Percentiles rank a stretch among this genome's conserved stretches.
Conservation (phyloP, 352 stramenopile genomes). For the Globisporangium canariense region DNA sequence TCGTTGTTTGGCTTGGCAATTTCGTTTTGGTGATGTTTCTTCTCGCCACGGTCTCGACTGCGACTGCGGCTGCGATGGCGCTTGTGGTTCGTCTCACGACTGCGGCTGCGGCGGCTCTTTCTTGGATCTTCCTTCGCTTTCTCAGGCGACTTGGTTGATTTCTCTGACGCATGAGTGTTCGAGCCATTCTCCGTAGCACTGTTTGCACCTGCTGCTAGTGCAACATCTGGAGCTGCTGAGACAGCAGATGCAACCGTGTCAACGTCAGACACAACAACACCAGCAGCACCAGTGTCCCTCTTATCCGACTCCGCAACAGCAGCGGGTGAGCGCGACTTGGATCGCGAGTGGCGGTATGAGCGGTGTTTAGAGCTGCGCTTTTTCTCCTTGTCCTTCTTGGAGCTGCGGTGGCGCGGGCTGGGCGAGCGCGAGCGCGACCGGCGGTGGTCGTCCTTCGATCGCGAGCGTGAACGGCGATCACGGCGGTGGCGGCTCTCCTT, state of each 20-base stretch:
- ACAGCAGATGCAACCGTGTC: not conserved
- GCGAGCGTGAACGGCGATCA: conserved; percentile 14
- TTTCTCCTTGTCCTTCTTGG: conserved; percentile 21
- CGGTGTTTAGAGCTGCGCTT: conserved; percentile 7
- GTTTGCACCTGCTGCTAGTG: not conserved
- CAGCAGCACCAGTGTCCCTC: not conserved
- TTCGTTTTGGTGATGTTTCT: not conserved
- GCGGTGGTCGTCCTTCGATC: conserved; percentile 9
- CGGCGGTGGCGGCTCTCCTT: conserved; percentile 15
- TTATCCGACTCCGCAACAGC: not conserved
- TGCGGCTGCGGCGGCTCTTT: conserved; percentile 19
- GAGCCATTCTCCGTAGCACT: not conserved
- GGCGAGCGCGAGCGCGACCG: conserved; percentile 20
- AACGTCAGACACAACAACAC: not conserved
- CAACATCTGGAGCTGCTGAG: not conserved
- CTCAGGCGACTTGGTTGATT: conserved; percentile 9
- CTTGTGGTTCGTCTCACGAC: conserved; percentile 16
- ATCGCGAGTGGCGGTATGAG: conserved; percentile 15
- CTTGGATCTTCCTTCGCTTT: conserved; percentile 14
- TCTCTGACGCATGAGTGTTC: not conserved
- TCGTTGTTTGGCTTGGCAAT: not conserved
- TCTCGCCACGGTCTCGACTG: conserved; percentile 26
- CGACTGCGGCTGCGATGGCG: conserved; percentile 21
- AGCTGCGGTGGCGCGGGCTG: conserved; percentile 27
- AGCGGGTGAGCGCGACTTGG: conserved; percentile 13